phyloP scores from a whole-genome alignment of 139 green algal genomes.

The Tetraselmis striata region DNA sequence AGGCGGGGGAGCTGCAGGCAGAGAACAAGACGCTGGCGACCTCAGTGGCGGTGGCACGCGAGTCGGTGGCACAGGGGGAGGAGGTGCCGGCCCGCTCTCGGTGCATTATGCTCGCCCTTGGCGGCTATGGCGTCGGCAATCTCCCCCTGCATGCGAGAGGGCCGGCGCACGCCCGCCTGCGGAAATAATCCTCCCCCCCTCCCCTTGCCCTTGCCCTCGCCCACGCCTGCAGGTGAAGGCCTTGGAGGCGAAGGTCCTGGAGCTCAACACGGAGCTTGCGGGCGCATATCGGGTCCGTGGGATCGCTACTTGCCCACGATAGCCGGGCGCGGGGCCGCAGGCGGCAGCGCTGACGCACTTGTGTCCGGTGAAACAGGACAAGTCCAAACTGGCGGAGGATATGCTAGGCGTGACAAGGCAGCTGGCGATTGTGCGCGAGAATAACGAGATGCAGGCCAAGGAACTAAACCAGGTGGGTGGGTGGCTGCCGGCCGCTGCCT shows the following conservation, averaged over 20 bases:
- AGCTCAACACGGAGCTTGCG: not conserved
- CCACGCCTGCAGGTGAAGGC: not conserved
- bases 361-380: not conserved
- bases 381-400: not conserved
- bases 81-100: no score
- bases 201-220: no score
- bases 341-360: no score
- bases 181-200: no score
- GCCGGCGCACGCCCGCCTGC: no score
- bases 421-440: not conserved
- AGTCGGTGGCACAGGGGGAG: not conserved
- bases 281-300: not conserved
- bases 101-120: no score
- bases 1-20: not conserved
- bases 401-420: not conserved
- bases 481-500: no score
- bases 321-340: no score
- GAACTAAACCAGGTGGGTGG: not conserved
- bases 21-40: not conserved
- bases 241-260: not conserved
- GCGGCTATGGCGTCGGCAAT: no score
- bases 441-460: not conserved
- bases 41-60: not conserved
- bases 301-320: not conserved
- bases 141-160: no score